Evolutionary conservation across 495 filamentous ascomycete genomes (phyloP).

Genomic region (Neurospora africana): DNA sequence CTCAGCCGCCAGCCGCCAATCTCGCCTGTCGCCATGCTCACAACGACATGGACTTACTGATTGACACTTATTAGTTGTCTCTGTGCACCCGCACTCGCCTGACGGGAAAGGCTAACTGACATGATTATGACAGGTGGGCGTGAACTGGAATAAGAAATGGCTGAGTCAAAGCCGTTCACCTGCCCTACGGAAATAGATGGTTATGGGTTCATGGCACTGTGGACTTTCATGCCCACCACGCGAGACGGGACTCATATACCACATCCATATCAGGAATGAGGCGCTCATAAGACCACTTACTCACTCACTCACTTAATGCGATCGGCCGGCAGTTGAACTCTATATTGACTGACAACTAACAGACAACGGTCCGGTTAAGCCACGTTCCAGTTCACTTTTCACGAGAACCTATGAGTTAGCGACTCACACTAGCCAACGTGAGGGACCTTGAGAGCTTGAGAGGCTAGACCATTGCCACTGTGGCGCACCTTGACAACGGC

Average conservation of each 20-base stretch:
- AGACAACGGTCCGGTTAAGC: neutral
- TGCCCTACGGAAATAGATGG: neutral
- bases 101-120: neutral
- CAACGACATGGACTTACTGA: neutral
- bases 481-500: neutral
- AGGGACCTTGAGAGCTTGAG: neutral
- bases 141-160: neutral
- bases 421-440: neutral
- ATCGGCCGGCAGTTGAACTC: neutral
- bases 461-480: neutral
- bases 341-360: neutral
- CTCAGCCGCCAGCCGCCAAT: neutral
- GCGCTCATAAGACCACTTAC: neutral
- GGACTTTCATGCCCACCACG: neutral
- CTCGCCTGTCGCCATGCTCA: neutral
- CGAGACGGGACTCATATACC: neutral
- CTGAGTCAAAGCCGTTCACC: neutral
- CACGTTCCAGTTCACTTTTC: neutral
- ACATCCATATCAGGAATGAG: neutral
- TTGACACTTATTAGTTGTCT: neutral
- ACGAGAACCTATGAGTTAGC: too few relatives aligned
- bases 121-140: neutral
- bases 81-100: neutral
- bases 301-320: neutral
- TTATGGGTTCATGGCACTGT: neutral